Percentiles rank a stretch among this genome's conserved stretches.
Evolutionary conservation across 1,284 basidiomycete genomes (phyloP).

Genomic region (Tilletia walkeri): DNA sequence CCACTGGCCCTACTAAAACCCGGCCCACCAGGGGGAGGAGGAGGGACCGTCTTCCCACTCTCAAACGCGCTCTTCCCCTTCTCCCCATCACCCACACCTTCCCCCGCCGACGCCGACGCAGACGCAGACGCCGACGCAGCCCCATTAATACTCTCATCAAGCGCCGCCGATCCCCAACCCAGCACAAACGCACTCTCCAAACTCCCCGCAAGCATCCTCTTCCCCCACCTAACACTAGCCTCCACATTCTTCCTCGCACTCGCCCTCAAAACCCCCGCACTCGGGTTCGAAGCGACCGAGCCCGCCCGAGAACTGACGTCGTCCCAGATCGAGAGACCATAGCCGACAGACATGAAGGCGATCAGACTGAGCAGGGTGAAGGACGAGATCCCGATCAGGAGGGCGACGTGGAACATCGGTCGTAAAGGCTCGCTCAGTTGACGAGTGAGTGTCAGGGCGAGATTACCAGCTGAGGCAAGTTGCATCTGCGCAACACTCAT

Average conservation of each 20-base stretch:
- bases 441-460: conserved; percentile 41
- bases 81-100: no score
- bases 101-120: neutral
- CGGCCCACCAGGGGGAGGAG: conserved; percentile 18
- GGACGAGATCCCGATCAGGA: conserved; percentile 44
- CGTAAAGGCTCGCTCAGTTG: conserved; percentile 41
- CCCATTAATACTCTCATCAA: neutral
- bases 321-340: conserved; percentile 44
- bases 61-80: no score
- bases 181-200: neutral
- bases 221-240: conserved; percentile 33
- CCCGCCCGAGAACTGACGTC: conserved; percentile 33
- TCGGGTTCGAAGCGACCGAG: conserved; percentile 28
- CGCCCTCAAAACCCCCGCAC: conserved; percentile 16
- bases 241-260: conserved; percentile 29
- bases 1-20: conserved; percentile 26
- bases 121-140: neutral
- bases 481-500: conserved; percentile 42
- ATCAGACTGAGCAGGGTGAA: conserved; percentile 38
- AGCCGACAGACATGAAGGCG: conserved; percentile 39
- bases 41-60: neutral
- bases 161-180: neutral
- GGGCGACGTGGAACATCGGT: conserved; percentile 40
- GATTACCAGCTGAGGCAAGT: conserved; percentile 36
- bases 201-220: conserved; percentile 27